Evolutionary conservation across 179 eudicot genomes (phyloP), one percentile per base, ranked within the genome.

Genomic region (Nepenthes alata): DNA sequence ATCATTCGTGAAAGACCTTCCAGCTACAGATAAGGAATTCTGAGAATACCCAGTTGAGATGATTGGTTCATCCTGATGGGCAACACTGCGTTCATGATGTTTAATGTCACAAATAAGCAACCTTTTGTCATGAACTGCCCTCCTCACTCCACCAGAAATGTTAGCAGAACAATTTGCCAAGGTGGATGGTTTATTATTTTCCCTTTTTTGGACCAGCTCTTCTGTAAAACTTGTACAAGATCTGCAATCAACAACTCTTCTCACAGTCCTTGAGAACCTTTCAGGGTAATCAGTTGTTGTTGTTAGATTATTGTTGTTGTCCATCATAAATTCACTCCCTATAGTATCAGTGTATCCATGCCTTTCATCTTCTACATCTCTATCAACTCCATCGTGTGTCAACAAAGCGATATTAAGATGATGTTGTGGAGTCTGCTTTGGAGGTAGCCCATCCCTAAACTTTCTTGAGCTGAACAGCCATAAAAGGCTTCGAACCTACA

Each of bases 401-500:
- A 38, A 15, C 5, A 25, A 61, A 25, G 47, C 1, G 11, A 13
- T 52, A 52, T 2, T 11, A 52, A 5, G 56, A 36, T 61, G 34
- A 7, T n/a, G 8, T 12, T 44, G 56, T 35, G 38, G 67, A 13
- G 13, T 36, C 45, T 4, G 35, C 45, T 35, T 47, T 35, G 15
- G 12, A 2, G 15, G 61, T 35, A 35, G 44, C 39, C 36, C 55
- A 57, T 55, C 68, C 37, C 44, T 56, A 14, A 55, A 25, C 45
- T 34, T 65, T 47, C 54, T 65, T 35, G 60, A 47, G 16, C 38
- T 36, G 35, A 65, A 65, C 60, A 65, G 35, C 61, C 52, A 35
- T 45, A 65, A 14, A 35, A 65, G 68, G 11, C 38, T n/a, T n/a
- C 35, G 36, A 56, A 65, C 68, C 68, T 65, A 47, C 61, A 56